Conservation (phyloP, 352 stramenopile species). For the Blastocystis hominis region DNA sequence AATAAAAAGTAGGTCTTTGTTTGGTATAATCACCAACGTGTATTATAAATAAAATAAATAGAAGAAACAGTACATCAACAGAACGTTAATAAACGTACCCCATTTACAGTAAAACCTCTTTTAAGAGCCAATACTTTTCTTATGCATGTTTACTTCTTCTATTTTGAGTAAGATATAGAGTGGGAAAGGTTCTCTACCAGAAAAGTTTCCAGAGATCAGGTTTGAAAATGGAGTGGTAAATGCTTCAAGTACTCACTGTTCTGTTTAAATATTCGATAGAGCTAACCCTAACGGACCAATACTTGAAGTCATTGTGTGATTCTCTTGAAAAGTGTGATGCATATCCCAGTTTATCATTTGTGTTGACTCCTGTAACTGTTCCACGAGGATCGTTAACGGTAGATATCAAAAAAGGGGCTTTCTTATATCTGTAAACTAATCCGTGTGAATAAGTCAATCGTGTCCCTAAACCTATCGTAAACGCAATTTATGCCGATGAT, state of each 20-base stretch:
- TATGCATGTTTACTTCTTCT: background rate
- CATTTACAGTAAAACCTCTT: too few species aligned
- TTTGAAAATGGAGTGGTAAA: background rate
- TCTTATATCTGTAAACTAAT: background rate
- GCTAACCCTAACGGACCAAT: background rate
- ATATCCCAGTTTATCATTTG: background rate
- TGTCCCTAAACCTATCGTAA: slow-evolving; percentile 7
- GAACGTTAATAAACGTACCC: too few species aligned
- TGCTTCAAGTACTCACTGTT: background rate
- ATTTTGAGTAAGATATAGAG: background rate
- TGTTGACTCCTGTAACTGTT: background rate
- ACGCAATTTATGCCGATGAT: too few species aligned
- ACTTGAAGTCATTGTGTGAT: background rate
- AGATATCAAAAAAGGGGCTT: background rate
- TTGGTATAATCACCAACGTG: too few species aligned
- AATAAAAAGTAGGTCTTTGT: too few species aligned
- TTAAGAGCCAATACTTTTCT: background rate
- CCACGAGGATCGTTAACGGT: background rate
- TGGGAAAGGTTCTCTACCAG: background rate
- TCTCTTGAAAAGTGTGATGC: background rate
- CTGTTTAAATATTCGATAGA: background rate
- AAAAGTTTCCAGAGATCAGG: background rate
- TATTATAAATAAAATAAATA: too few species aligned
- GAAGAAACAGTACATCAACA: too few species aligned
- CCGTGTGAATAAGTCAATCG: background rate